These are phyloP conservation scores for Globisporangium nagaii DNA, from an alignment of 352 stramenopile genomes.

Conservation along the genomic window DNA sequence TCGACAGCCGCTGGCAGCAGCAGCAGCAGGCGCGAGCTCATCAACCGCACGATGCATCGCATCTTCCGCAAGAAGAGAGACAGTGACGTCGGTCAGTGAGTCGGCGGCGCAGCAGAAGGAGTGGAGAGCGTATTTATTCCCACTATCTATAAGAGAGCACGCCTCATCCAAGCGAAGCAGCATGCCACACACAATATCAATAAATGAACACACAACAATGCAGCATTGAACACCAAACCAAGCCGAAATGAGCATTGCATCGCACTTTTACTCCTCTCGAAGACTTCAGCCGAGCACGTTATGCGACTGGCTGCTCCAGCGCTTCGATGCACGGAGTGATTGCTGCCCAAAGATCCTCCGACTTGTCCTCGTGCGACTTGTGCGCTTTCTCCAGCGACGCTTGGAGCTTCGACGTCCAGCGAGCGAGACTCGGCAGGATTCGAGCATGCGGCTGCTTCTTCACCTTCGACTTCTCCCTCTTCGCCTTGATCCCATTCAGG, in stretches of 20 bases:
- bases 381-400: slow-evolving; percentile 28
- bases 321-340: slow-evolving; percentile 23
- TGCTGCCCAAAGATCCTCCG: slow-evolving; percentile 39
- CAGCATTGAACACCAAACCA: too few species aligned
- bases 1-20: neutral
- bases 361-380: slow-evolving; percentile 35
- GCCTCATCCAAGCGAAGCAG: too few species aligned
- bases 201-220: too few species aligned
- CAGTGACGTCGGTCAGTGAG: neutral
- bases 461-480: slow-evolving; percentile 29
- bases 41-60: slow-evolving; percentile 3
- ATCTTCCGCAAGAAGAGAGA: slow-evolving; percentile 6
- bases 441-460: slow-evolving; percentile 16
- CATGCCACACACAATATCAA: too few species aligned
- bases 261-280: too few species aligned
- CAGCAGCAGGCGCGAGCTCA: neutral
- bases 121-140: slow-evolving; percentile 11
- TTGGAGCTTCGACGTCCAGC: slow-evolving; percentile 38
- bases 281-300: too few species aligned
- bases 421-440: slow-evolving; percentile 20
- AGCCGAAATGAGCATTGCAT: too few species aligned
- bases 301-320: slow-evolving; percentile 11
- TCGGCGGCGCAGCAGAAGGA: neutral
- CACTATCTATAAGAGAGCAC: slow-evolving; percentile 4
- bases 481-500: slow-evolving; percentile 25